A percentile compares a stretch with the other conserved stretches of the same genome.
phyloP scores from a whole-genome alignment of 2,329 filamentous ascomycete genomes.

The Calonectria pseudoturangicola region DNA sequence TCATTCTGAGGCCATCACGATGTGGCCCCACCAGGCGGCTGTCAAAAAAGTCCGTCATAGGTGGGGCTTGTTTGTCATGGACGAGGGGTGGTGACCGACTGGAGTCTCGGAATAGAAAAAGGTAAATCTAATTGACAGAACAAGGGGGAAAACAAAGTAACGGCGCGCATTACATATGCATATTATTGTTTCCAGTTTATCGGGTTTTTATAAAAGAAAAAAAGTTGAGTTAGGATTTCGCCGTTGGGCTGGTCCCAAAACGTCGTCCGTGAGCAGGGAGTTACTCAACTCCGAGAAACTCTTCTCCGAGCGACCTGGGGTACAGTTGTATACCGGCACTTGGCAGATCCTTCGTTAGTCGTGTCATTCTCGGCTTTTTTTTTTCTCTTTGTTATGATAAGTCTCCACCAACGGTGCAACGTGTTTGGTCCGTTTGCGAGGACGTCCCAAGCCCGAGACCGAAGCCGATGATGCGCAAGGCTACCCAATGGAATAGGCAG shows the following conservation, averaged over 20 bases:
- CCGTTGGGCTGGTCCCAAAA: not conserved
- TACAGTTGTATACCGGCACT: not conserved
- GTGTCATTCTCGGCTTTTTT: not conserved
- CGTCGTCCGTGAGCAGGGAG: not conserved
- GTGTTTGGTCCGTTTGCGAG: not conserved
- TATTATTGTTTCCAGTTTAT: not conserved
- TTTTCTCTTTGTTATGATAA: not conserved
- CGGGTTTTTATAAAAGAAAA: not conserved
- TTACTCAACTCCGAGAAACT: not conserved
- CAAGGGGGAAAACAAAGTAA: not conserved
- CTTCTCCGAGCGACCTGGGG: not conserved
- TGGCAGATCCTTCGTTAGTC: not conserved
- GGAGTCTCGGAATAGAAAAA: no score
- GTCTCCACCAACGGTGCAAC: not conserved
- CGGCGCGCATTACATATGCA: not conserved
- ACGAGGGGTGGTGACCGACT: not conserved
- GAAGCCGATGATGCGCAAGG: not conserved
- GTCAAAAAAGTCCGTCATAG: not conserved
- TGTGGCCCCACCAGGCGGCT: not conserved
- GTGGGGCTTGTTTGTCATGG: not conserved
- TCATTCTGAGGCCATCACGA: slow-evolving; percentile 1
- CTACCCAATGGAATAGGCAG: slow-evolving; percentile 32
- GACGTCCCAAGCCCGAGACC: slow-evolving; percentile 8
- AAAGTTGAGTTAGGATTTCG: not conserved
- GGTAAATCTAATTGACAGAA: not conserved